A percentile compares a stretch with the other conserved stretches of the same genome.
Evolutionary conservation across 2,329 filamentous ascomycete species (phyloP).

Genomic region (Calonectria montana): DNA sequence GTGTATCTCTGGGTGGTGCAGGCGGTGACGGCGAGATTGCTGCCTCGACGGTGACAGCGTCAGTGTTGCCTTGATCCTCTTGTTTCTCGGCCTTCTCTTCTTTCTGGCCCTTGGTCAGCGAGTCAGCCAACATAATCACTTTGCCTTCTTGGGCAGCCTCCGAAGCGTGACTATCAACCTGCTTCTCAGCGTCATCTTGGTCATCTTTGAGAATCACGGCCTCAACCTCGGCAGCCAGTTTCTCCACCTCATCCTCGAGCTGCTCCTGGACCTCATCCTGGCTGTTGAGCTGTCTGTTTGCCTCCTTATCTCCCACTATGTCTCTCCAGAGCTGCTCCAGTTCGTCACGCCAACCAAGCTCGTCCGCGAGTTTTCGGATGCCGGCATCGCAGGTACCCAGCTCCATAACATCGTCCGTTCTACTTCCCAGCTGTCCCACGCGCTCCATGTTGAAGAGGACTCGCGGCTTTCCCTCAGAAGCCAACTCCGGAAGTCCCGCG

Average conservation of each 20-base stretch:
- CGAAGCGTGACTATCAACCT: neutral
- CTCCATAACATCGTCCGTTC: constrained; percentile 85
- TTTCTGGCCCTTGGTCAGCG: neutral
- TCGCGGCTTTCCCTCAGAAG: constrained; percentile 72
- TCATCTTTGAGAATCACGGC: constrained; percentile 46
- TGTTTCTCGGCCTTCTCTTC: neutral
- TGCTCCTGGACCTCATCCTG: constrained; percentile 52
- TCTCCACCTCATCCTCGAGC: constrained; percentile 58
- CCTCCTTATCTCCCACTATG: constrained; percentile 72
- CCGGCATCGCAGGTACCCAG: constrained; percentile 87
- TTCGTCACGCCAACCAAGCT: constrained; percentile 87
- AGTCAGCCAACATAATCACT: neutral
- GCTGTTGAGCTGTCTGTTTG: constrained; percentile 57
- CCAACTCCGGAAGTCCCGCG: constrained; percentile 78
- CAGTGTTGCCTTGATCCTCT: neutral
- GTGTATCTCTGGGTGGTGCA: neutral
- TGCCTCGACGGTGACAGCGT: neutral
- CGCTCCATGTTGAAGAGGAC: constrained; percentile 88
- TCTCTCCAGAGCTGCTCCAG: constrained; percentile 80
- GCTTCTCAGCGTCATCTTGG: neutral
- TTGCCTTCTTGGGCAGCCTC: neutral
- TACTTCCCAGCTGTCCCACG: constrained; percentile 81
- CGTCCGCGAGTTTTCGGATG: constrained; percentile 80
- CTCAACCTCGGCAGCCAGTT: constrained; percentile 51
- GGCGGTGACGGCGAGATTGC: constrained; percentile 13